Evolutionary conservation across 2,329 filamentous ascomycete genomes (phyloP).

Genomic region (Paecilomyces sp.): DNA sequence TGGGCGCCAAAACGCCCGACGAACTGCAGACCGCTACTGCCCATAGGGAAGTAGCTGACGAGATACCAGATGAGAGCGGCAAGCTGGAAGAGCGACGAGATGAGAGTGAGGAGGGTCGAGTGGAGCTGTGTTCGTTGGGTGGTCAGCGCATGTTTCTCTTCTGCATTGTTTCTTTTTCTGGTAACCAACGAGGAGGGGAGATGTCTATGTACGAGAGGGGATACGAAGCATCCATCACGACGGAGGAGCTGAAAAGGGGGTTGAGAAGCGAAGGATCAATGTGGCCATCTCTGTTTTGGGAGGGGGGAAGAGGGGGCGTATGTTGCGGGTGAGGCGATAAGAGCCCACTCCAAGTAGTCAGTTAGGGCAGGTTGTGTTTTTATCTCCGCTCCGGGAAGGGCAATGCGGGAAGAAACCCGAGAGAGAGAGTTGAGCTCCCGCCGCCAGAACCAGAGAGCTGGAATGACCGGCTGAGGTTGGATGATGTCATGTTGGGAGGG

Average conservation of each 20-base stretch:
- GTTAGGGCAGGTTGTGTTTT: neutral
- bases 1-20: constrained; percentile 80
- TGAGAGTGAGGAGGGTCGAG: constrained; percentile 74
- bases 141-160: constrained; percentile 10
- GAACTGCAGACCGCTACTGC: constrained; percentile 76
- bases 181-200: constrained; percentile 3
- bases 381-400: neutral
- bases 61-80: constrained; percentile 85
- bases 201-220: neutral
- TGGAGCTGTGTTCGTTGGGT: constrained; percentile 55
- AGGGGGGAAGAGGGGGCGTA: neutral
- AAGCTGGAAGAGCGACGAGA: constrained; percentile 78
- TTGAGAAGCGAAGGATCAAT: neutral
- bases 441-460: neutral
- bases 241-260: neutral
- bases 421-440: neutral
- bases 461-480: neutral
- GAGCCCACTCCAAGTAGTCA: neutral
- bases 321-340: neutral
- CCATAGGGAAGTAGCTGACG: constrained; percentile 97
- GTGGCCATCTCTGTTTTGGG: neutral
- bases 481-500: neutral
- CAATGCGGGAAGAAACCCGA: neutral
- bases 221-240: neutral
- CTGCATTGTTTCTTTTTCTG: neutral